phyloP scores from a whole-genome alignment of 805 yeast genomes.

The Ogataea glucozyma region DNA sequence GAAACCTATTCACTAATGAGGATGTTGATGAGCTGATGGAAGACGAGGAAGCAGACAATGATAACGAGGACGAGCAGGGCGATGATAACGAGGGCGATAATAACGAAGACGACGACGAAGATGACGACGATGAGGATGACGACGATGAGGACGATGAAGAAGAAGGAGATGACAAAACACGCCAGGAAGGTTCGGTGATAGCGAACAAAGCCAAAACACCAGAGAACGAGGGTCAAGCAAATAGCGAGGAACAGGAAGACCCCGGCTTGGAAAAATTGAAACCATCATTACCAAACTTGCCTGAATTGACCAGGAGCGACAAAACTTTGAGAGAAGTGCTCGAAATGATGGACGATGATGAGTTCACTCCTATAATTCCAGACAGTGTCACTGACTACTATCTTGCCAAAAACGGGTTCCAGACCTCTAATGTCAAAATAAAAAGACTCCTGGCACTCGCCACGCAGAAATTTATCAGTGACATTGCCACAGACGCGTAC shows the following conservation, averaged over 20 bases:
- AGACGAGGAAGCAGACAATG: conserved; percentile 37
- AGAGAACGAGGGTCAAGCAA: neutral
- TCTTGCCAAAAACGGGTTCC: conserved; percentile 74
- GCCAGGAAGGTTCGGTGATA: neutral
- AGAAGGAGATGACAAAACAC: conserved; percentile 8
- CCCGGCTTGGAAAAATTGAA: conserved; percentile 30
- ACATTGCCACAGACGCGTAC: conserved; percentile 94
- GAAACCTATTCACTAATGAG: conserved; percentile 20
- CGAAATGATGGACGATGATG: conserved; percentile 90
- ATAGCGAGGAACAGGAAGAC: conserved; percentile 21
- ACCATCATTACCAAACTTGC: conserved; percentile 49
- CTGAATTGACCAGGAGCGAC: conserved; percentile 74
- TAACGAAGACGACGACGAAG: conserved; percentile 10
- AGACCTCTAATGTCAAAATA: conserved; percentile 71
- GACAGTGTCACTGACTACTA: conserved; percentile 96
- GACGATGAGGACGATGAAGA: conserved; percentile 14
- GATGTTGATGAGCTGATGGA: conserved; percentile 27
- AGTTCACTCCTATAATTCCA: conserved; percentile 93
- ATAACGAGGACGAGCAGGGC: conserved; percentile 16
- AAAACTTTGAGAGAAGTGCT: conserved; percentile 82
- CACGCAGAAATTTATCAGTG: conserved; percentile 92
- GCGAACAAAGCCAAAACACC: neutral
- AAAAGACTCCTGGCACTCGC: conserved; percentile 89
- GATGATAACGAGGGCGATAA: neutral
- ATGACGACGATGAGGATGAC: conserved; percentile 15